Evolutionary conservation across 1,284 basidiomycete genomes (phyloP).

Genomic region (Malassezia obtusa): DNA sequence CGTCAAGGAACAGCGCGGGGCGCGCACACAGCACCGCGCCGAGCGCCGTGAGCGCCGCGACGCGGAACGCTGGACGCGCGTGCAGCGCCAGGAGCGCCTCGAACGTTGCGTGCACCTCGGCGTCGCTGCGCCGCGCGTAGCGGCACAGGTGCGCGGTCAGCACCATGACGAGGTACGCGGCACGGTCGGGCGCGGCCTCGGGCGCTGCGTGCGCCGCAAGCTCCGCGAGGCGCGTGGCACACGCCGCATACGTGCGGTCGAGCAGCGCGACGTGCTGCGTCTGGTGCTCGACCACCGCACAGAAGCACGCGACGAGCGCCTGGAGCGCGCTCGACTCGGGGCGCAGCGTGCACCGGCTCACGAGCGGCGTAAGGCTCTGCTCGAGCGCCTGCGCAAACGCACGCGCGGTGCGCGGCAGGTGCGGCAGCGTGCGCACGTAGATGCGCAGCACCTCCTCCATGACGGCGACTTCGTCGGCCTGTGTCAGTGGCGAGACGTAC

Average conservation of each 20-base stretch:
- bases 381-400: constrained; percentile 64
- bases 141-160: constrained; percentile 61
- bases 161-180: constrained; percentile 26
- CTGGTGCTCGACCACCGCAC: constrained; percentile 68
- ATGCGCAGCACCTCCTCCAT: constrained; percentile 57
- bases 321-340: constrained; percentile 51
- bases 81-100: constrained; percentile 72
- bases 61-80: constrained; percentile 55
- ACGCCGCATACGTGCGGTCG: constrained; percentile 54
- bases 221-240: not conserved
- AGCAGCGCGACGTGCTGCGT: constrained; percentile 74
- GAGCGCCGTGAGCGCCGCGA: constrained; percentile 60
- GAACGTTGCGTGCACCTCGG: constrained; percentile 23
- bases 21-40: constrained; percentile 78
- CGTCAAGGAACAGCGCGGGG: constrained; percentile 73
- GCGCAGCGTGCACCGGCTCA: constrained; percentile 59
- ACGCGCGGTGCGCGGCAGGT: constrained; percentile 60
- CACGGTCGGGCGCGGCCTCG: constrained; percentile 21
- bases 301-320: constrained; percentile 83
- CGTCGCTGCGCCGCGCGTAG: not conserved
- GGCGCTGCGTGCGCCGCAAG: constrained; percentile 10
- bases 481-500: not conserved
- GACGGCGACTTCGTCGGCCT: constrained; percentile 61
- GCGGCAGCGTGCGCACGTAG: constrained; percentile 71
- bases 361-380: constrained; percentile 66